Base-by-base conservation (phyloP, 2,329 filamentous ascomycete genomes). In the Ascochyta fabae region DNA sequence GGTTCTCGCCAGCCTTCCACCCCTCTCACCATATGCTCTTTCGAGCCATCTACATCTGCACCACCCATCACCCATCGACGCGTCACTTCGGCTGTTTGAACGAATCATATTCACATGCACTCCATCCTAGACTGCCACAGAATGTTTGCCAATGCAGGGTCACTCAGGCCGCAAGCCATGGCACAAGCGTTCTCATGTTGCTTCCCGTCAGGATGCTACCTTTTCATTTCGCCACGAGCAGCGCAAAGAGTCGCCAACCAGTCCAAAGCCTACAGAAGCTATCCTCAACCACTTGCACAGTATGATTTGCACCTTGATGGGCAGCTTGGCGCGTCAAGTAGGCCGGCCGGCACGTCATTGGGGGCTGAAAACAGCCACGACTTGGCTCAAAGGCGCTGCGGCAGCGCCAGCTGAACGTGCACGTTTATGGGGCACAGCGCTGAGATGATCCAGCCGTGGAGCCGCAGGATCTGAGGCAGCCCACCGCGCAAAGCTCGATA, bases 331-430 rank as follows among this genome's bases (percentile, higher is more conserved):
- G 47, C 22, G 29, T 16, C n/a, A 24, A 46, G 31, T 23, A 29
- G 36, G 24, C 10, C 15, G 22, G 8, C 16, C n/a, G 35, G 13
- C 42, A 42, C 16, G 22, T 44, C 36, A 43, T 38, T 43, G 42
- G 42, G 48, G 48, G 47, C 47, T 47, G 42, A 35, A 24, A 24
- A 22, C 47, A 50, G 41, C 46, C 53, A 56, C 53, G 19, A 8
- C 13, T 45, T 38, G 41, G 46, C 40, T 40, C 12, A 42, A 10
- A 47, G 43, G 47, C 47, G 53, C 29, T 38, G 38, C 26, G 16
- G 38, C 40, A 33, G 36, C 40, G 40, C 52, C 35, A 55, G 52
- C 52, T 56, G 42, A 43, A 46, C 41, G 31, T 50, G 53, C 53
- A 51, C 42, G 10, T 34, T 38, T 26, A 49, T 34, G 39, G 23